Evolutionary conservation across 1,284 basidiomycete genomes (phyloP).

Genomic region (Xanthoconium separans): DNA sequence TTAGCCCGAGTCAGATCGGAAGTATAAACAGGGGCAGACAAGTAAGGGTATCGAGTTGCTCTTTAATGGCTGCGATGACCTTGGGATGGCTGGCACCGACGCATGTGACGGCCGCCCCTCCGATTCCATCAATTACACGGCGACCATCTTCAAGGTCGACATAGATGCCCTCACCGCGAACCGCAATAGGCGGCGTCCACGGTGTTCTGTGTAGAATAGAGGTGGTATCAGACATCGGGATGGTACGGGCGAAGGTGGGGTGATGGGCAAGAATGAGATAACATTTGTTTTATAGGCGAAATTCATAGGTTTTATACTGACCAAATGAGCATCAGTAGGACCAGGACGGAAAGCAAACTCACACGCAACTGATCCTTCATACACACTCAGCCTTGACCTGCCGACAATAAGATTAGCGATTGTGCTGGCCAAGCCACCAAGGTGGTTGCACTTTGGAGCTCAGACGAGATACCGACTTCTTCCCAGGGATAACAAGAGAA

Average conservation of each 20-base stretch:
- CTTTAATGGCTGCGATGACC: constrained; percentile 69
- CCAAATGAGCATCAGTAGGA: not conserved
- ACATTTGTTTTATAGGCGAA: not conserved
- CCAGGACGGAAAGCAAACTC: constrained; percentile 1
- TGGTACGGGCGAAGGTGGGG: not conserved
- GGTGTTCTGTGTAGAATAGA: constrained; percentile 62
- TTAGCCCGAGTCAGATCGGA: constrained; percentile 10
- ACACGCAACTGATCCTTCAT: not conserved
- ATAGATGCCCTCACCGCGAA: constrained; percentile 66
- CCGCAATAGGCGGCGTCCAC: constrained; percentile 67
- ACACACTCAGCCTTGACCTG: not conserved
- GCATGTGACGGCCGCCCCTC: constrained; percentile 82
- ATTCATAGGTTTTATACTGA: not conserved
- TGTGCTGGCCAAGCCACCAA: not conserved
- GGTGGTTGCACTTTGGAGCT: too few species aligned
- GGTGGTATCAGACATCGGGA: constrained; percentile 22
- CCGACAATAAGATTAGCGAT: not conserved
- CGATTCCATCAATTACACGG: constrained; percentile 70
- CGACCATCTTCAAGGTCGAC: constrained; percentile 66
- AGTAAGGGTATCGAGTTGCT: constrained; percentile 72
- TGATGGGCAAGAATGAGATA: not conserved
- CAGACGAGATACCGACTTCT: too few species aligned
- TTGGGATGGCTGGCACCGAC: constrained; percentile 74
- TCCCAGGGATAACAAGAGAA: too few species aligned
- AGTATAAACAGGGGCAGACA: constrained; percentile 46